Evolutionary conservation across 2,329 filamentous ascomycete species (phyloP).

Genomic region (Elsinoe necatrix): DNA sequence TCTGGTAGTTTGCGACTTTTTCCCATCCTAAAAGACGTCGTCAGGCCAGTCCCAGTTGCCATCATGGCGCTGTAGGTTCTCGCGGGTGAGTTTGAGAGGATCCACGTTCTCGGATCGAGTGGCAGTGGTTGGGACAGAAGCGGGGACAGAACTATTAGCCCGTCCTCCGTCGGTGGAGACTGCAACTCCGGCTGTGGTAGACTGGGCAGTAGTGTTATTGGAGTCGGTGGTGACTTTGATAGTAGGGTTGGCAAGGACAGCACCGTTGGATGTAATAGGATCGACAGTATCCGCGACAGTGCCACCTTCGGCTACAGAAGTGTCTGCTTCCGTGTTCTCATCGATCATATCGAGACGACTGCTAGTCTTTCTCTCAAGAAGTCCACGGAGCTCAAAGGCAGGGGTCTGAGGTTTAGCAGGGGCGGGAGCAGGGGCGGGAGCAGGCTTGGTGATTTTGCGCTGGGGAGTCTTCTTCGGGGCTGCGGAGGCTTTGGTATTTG

Average conservation of each 20-base stretch:
- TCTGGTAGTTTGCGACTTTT: not conserved
- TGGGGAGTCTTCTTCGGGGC: slow-evolving; percentile 8
- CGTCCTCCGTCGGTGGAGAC: not conserved
- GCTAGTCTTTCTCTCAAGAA: not conserved
- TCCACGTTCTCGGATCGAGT: not conserved
- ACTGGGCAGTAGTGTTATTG: not conserved
- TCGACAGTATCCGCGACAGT: not conserved
- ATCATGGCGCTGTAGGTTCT: slow-evolving; percentile 12
- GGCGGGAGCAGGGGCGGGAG: not conserved
- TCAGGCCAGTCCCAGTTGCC: slow-evolving; percentile 29
- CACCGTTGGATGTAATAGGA: not conserved
- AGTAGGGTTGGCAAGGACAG: not conserved
- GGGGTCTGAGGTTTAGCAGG: slow-evolving; percentile 13
- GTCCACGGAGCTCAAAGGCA: not conserved
- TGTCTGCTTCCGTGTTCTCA: slow-evolving; percentile 15
- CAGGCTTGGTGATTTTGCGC: slow-evolving; percentile 15
- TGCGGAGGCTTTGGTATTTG: slow-evolving; percentile 8
- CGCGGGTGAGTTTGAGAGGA: not conserved
- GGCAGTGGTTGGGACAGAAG: not conserved
- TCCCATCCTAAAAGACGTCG: slow-evolving; percentile 26
- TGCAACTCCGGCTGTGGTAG: not conserved
- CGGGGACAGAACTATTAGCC: not conserved
- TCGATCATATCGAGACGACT: slow-evolving; percentile 9
- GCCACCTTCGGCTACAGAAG: not conserved
- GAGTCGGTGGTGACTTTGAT: not conserved